phyloP scores from a whole-genome alignment of 2,329 filamentous ascomycete genomes.

The Aspergillus unguis region DNA sequence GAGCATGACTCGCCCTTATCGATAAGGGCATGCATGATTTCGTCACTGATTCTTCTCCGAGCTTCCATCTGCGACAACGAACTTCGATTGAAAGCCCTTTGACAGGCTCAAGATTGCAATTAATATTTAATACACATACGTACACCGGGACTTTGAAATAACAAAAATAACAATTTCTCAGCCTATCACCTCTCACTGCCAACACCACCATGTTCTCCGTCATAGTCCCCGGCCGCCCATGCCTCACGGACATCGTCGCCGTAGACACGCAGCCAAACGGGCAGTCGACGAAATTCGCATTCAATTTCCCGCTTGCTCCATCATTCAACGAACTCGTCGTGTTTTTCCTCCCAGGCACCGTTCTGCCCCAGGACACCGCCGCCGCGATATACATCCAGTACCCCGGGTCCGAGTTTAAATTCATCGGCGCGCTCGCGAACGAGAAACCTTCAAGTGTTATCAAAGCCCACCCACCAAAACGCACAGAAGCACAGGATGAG shows the following conservation, averaged over 20 bases:
- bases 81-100: slow-evolving; percentile 14
- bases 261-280: slow-evolving; percentile 52
- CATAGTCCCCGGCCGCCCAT: slow-evolving; percentile 58
- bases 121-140: not conserved
- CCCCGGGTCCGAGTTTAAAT: slow-evolving; percentile 67
- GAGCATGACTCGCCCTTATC: slow-evolving; percentile 22
- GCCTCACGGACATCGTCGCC: slow-evolving; percentile 54
- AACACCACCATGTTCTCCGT: slow-evolving; percentile 55
- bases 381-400: slow-evolving; percentile 87
- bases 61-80: slow-evolving; percentile 22
- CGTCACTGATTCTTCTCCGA: slow-evolving; percentile 26
- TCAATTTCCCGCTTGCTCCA: slow-evolving; percentile 62
- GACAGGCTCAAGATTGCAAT: not conserved
- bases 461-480: slow-evolving; percentile 55
- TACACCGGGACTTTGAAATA: not conserved
- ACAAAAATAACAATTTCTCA: too few species aligned
- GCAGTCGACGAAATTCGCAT: slow-evolving; percentile 61
- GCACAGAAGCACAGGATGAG: slow-evolving; percentile 35
- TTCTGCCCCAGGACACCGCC: slow-evolving; percentile 70
- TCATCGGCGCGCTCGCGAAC: slow-evolving; percentile 83
- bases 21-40: slow-evolving; percentile 28
- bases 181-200: not conserved
- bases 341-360: slow-evolving; percentile 76
- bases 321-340: slow-evolving; percentile 74
- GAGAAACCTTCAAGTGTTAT: slow-evolving; percentile 93